Percentiles rank a stretch among this genome's conserved stretches.
These are phyloP conservation scores for Dactylellina parvicollis DNA, from an alignment of 2,329 filamentous ascomycete genomes.

Conservation along the genomic window DNA sequence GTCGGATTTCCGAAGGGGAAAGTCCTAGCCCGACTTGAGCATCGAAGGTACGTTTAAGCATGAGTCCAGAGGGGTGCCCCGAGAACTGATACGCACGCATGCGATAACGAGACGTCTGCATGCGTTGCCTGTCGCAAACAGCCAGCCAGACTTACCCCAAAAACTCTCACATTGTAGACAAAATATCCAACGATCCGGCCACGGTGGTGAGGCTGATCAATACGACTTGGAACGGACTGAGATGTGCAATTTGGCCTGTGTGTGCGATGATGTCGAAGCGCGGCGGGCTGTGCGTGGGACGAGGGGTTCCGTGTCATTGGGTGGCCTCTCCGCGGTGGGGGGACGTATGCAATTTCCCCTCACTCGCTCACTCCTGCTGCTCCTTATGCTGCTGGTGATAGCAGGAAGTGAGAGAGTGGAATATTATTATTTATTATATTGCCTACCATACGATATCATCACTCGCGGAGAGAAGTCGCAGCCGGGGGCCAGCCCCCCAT, in stretches of 20 bases:
- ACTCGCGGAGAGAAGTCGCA: conserved; percentile 20
- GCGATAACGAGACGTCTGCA: conserved; percentile 7
- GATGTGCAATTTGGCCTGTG: too few species aligned
- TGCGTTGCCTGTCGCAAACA: conserved; percentile 15
- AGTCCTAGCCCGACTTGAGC: conserved; percentile 10
- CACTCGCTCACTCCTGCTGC: conserved; percentile 13
- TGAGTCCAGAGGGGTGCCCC: too few species aligned
- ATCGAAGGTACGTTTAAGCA: too few species aligned
- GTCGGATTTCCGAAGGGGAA: conserved; percentile 12
- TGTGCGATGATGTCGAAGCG: neutral
- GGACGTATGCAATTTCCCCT: conserved; percentile 42
- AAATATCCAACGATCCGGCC: too few species aligned
- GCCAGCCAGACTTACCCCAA: too few species aligned
- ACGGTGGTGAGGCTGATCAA: too few species aligned
- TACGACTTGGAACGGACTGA: too few species aligned
- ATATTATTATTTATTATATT: too few species aligned
- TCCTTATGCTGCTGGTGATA: neutral
- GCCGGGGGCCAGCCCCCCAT: conserved; percentile 32
- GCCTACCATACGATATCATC: too few species aligned
- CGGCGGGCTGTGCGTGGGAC: conserved; percentile 27
- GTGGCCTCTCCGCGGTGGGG: conserved; percentile 1
- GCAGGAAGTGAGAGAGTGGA: neutral
- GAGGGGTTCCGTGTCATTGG: conserved; percentile 46
- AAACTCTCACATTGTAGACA: too few species aligned
- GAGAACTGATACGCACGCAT: conserved; percentile 7